Evolutionary conservation across 2,329 filamentous ascomycete species (phyloP).

Genomic region (Penicillium fuscoglaucum): DNA sequence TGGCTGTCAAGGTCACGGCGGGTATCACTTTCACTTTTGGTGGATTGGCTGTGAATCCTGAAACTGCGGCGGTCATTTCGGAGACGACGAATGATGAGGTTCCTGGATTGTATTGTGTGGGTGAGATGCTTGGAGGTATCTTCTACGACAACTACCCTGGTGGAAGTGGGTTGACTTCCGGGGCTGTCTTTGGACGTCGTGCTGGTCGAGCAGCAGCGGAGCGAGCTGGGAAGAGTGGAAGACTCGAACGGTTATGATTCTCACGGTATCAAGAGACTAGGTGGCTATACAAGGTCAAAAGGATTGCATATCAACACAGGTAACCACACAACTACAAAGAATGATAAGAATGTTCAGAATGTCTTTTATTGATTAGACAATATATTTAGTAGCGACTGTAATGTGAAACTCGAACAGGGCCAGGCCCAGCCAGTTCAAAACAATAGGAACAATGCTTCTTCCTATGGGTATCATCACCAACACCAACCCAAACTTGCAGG

Average conservation of each 20-base stretch:
- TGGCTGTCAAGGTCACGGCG: constrained; percentile 64
- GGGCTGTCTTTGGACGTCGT: constrained; percentile 57
- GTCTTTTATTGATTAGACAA: constrained; percentile 24
- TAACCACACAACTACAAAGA: not conserved
- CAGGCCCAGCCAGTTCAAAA: constrained; percentile 7
- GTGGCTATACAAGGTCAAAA: not conserved
- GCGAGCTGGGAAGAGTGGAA: not conserved
- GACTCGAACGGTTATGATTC: not conserved
- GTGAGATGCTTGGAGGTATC: constrained; percentile 66
- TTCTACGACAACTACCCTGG: constrained; percentile 66
- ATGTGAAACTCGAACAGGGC: constrained; percentile 6
- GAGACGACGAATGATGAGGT: constrained; percentile 49
- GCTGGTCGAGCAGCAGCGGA: constrained; percentile 28
- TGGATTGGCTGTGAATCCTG: constrained; percentile 57
- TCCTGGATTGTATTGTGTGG: constrained; percentile 59
- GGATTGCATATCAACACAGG: not conserved
- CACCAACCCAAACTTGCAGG: constrained; percentile 17
- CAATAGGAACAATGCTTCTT: constrained; percentile 12
- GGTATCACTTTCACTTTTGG: constrained; percentile 71
- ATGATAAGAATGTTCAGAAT: constrained; percentile 4
- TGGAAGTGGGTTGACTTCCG: constrained; percentile 62
- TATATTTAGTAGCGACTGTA: constrained; percentile 27
- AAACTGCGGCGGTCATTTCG: constrained; percentile 56
- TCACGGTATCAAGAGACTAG: not conserved
- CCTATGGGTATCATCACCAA: constrained; percentile 27